Conservation (phyloP, 2,329 filamentous ascomycete genomes). For the Hypoxylon sp. region DNA sequence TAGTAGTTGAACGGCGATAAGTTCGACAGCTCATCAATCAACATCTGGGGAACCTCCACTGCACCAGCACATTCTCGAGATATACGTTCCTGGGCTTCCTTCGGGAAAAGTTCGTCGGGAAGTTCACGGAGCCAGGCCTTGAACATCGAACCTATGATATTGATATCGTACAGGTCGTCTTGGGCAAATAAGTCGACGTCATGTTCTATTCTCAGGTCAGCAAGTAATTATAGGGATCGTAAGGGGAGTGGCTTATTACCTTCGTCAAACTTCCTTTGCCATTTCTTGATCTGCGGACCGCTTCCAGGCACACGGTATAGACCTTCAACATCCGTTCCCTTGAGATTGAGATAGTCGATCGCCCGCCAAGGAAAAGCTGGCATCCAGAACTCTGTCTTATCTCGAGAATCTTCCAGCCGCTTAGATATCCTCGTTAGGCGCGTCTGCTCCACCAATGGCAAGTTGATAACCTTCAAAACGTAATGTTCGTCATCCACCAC, state of each 20-base stretch:
- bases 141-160: conserved; percentile 94
- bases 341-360: conserved; percentile 96
- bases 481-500: conserved; percentile 84
- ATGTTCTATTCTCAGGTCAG: conserved; percentile 62
- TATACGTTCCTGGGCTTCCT: conserved; percentile 80
- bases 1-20: conserved; percentile 98
- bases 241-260: conserved; percentile 55
- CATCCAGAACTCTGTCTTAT: conserved; percentile 99
- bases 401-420: conserved; percentile 82
- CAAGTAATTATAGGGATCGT: neutral
- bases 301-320: conserved; percentile 93
- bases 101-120: conserved; percentile 94
- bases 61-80: conserved; percentile 81
- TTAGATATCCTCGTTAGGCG: conserved; percentile 92
- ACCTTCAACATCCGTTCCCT: conserved; percentile 91
- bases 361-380: conserved; percentile 93
- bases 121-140: conserved; percentile 95
- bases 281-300: conserved; percentile 89
- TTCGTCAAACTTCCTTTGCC: conserved; percentile 90
- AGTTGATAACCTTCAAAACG: conserved; percentile 82
- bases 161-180: conserved; percentile 90
- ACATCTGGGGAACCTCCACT: conserved; percentile 81
- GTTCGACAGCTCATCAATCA: conserved; percentile 91
- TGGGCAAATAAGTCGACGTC: conserved; percentile 93
- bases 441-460: conserved; percentile 87